Percentiles rank a stretch among this genome's conserved stretches.
Evolutionary conservation across 2,329 filamentous ascomycete genomes (phyloP).

Genomic region (Epichloe bromicola): DNA sequence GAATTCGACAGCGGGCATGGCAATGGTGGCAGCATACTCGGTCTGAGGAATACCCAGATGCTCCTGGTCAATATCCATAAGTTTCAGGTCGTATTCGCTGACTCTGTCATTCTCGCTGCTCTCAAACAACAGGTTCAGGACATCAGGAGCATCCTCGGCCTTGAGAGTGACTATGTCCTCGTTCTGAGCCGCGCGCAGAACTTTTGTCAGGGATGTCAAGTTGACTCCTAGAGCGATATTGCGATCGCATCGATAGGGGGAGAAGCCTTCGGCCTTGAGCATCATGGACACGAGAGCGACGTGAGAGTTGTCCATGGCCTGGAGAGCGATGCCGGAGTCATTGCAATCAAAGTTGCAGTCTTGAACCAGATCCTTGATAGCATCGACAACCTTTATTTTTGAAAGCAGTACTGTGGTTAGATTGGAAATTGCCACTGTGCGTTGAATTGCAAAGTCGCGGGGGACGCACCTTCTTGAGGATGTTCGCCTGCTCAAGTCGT

Average conservation of each 20-base stretch:
- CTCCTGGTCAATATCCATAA: slow-evolving; percentile 99
- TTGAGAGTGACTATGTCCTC: slow-evolving; percentile 94
- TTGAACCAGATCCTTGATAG: slow-evolving; percentile 98
- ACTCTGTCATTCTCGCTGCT: slow-evolving; percentile 76
- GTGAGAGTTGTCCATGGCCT: slow-evolving; percentile 99
- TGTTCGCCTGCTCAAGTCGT: slow-evolving; percentile 82
- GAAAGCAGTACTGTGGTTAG: not conserved
- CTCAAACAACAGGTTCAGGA: slow-evolving; percentile 92
- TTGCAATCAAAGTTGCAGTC: slow-evolving; percentile 99
- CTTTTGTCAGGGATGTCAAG: slow-evolving; percentile 90
- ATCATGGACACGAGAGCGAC: slow-evolving; percentile 98
- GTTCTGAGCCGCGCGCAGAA: slow-evolving; percentile 84
- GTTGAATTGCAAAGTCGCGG: too few relatives aligned
- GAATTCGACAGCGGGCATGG: slow-evolving; percentile 83
- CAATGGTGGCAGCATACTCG: slow-evolving; percentile 87
- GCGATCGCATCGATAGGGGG: slow-evolving; percentile 92
- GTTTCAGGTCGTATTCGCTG: slow-evolving; percentile 98
- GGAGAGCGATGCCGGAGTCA: slow-evolving; percentile 94
- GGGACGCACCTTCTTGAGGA: slow-evolving; percentile 78
- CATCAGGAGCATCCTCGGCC: slow-evolving; percentile 92
- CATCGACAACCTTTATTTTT: slow-evolving; percentile 71
- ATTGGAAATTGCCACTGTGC: not conserved
- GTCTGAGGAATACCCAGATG: slow-evolving; percentile 97
- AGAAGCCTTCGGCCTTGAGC: slow-evolving; percentile 90
- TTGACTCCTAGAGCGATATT: slow-evolving; percentile 98